A percentile compares a stretch with the other conserved stretches of the same genome.
Conservation (phyloP, 306 rosid genomes). For the Medicago ruthenica region DNA sequence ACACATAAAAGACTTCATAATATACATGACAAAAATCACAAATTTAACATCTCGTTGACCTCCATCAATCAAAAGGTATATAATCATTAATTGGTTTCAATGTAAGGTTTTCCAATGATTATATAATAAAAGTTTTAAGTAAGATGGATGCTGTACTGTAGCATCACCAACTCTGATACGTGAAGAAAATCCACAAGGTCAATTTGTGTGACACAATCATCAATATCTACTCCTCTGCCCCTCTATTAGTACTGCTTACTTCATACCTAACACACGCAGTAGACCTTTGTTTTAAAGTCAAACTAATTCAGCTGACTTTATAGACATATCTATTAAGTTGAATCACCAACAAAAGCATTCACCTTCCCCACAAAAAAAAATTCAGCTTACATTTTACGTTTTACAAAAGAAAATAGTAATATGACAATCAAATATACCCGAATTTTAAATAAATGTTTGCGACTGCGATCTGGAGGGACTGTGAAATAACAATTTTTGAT, state of each 20-base stretch:
- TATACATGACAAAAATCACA: slow-evolving; percentile 10
- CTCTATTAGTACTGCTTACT: neutral
- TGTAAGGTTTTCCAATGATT: slow-evolving; percentile 43
- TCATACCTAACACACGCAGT: slow-evolving; percentile 64
- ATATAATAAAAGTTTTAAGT: slow-evolving; percentile 29
- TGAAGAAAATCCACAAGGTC: slow-evolving; percentile 61
- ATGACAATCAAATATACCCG: neutral
- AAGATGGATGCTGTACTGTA: slow-evolving; percentile 7
- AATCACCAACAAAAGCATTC: slow-evolving; percentile 36
- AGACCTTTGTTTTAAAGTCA: slow-evolving; percentile 57
- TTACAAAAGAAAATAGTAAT: neutral
- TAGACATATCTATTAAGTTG: slow-evolving; percentile 8
- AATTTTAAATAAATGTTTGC: no score
- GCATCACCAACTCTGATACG: slow-evolving; percentile 57
- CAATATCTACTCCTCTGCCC: slow-evolving; percentile 44
- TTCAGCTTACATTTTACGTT: slow-evolving; percentile 21
- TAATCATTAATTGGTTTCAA: neutral
- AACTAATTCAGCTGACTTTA: slow-evolving; percentile 43
- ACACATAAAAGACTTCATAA: neutral
- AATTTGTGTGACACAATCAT: slow-evolving; percentile 72
- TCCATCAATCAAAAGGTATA: neutral
- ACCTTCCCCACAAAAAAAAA: neutral
- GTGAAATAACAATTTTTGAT: no score
- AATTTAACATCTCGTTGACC: slow-evolving; percentile 42
- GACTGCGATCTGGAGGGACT: no score